Evolutionary conservation across 208 protist genomes (phyloP), one percentile per base, ranked within the genome.

Genomic region (Novymonas esmeraldas): DNA sequence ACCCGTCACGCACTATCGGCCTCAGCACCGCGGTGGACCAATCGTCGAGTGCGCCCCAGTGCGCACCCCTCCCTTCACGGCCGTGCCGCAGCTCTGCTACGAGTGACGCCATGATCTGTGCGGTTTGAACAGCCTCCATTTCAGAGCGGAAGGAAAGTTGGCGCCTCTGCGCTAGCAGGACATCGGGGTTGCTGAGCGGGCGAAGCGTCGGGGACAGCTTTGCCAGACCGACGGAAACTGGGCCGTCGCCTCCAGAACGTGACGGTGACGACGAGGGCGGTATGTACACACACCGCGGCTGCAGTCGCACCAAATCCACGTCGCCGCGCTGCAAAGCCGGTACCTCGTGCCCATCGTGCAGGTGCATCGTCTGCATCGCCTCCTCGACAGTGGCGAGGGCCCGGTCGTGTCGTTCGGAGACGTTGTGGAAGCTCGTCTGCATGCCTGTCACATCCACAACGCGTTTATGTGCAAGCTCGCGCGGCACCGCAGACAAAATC

Each of bases 361-460:
- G 60, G 76, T 95, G 90, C 90, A 95, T 95, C 7, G 74, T 89
- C n/a, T 75, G 29, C 6, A 93, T 38, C 9, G 82, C 75, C 68
- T 85, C 85, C 33, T 90, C 82, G 7, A 92, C 24, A 9, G 76
- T 76, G 16, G 62, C 64, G 29, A 86, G 65, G 0, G 76, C 76
- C 0, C 51, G 41, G 0, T 54, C 41, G 44, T 76, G 50, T 16
- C 71, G 66, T 61, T 88, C 85, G 18, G 77, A 78, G 11, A 71
- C 76, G 41, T 86, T 72, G 14, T 88, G 50, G 48, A 71, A 93
- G 73, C 85, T 93, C 20, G 87, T 93, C 24, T 76, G 61, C 41
- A 92, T 61, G 10, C 90, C 90, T 4, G 84, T 85, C 10, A 93
- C 86, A 62, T 95, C 90, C 48, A 90, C 86, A 50, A 90, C 54